phyloP scores from a whole-genome alignment of 441 rosid species.

The Populus tomentosa region DNA sequence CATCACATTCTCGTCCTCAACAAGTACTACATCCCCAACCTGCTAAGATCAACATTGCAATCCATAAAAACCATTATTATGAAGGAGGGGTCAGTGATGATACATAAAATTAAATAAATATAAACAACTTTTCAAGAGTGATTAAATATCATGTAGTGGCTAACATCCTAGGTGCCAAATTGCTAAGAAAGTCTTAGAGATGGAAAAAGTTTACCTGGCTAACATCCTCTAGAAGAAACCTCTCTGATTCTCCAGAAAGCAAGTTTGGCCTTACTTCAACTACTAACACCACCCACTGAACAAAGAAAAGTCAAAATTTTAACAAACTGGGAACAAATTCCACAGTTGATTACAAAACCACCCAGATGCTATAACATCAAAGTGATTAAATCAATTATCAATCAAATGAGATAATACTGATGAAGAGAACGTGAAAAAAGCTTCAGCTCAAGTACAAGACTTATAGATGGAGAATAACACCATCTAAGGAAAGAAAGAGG shows the following conservation, averaged over 20 bases:
- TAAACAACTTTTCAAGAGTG: not conserved
- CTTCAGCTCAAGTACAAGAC: not conserved
- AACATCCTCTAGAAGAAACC: conserved; percentile 62
- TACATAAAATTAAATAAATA: not conserved
- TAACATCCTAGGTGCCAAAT: not conserved
- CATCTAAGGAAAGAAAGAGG: not conserved
- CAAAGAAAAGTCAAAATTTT: not conserved
- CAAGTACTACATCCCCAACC: conserved; percentile 93
- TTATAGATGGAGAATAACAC: not conserved
- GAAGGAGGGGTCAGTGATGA: not conserved
- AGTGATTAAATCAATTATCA: not conserved
- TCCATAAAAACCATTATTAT: not conserved
- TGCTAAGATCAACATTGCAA: conserved; percentile 22
- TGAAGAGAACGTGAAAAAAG: not conserved
- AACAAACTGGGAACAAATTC: not conserved
- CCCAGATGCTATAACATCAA: not conserved
- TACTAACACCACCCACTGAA: conserved; percentile 66
- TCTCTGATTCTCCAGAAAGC: conserved; percentile 79
- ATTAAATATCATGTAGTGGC: not conserved
- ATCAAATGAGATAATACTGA: not conserved
- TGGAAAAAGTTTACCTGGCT: conserved; percentile 38
- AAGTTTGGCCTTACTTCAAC: conserved; percentile 81
- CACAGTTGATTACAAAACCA: not conserved
- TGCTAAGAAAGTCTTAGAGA: not conserved
- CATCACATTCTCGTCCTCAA: conserved; percentile 55